A percentile compares a stretch with the other conserved stretches of the same genome.
phyloP scores from a whole-genome alignment of 2,329 filamentous ascomycete species.

The Nemania sp. region DNA sequence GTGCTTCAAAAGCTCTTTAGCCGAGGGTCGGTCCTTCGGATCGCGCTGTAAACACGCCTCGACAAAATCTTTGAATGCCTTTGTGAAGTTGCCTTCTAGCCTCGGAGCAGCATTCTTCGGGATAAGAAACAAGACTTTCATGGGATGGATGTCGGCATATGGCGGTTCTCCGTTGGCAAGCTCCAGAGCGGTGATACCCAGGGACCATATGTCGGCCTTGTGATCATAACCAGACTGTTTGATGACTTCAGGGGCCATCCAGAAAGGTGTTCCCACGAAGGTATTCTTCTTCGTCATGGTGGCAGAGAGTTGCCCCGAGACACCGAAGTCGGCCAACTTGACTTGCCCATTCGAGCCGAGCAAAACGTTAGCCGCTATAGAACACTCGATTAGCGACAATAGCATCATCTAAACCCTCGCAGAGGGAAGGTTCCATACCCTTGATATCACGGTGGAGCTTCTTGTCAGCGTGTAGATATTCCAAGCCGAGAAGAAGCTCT shows the following conservation, averaged over 20 bases:
- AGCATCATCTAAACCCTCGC: background rate
- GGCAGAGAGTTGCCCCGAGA: conserved; percentile 91
- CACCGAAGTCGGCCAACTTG: conserved; percentile 95
- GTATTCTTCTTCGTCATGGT: conserved; percentile 99
- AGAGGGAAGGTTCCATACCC: conserved; percentile 52
- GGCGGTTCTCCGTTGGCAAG: conserved; percentile 90
- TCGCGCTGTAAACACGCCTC: conserved; percentile 85
- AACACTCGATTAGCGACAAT: conserved; percentile 26
- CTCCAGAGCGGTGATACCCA: conserved; percentile 92
- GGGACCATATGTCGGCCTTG: conserved; percentile 96
- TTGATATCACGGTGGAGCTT: conserved; percentile 98
- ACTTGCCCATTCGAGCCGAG: conserved; percentile 90
- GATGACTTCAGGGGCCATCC: conserved; percentile 99
- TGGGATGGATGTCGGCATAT: conserved; percentile 94
- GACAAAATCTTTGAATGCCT: conserved; percentile 81
- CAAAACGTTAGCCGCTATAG: conserved; percentile 84
- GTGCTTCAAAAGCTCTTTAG: conserved; percentile 84
- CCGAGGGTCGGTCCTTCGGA: conserved; percentile 83
- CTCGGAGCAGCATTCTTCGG: conserved; percentile 89
- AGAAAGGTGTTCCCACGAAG: conserved; percentile 96
- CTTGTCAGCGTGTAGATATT: conserved; percentile 92
- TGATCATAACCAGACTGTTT: conserved; percentile 98
- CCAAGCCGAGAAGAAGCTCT: conserved; percentile 85
- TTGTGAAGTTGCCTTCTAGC: conserved; percentile 79
- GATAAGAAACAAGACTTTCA: conserved; percentile 97